Evolutionary conservation across 805 yeast genomes (phyloP), one percentile per base, ranked within the genome.

Genomic region (Blastobotrys parvus): DNA sequence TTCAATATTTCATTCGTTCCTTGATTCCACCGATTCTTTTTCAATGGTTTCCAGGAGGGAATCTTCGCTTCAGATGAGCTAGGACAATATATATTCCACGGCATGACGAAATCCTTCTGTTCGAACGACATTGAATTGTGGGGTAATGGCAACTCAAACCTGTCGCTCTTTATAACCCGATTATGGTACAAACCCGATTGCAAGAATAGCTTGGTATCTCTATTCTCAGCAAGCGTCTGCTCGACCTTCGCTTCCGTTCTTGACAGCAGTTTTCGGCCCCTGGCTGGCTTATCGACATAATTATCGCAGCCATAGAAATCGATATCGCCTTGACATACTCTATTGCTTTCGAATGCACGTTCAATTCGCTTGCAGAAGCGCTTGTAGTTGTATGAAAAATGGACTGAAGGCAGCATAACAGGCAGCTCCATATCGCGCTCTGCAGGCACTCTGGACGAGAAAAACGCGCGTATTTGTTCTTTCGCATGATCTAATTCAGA

Each of bases 81-180:
- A 3, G 70, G 70, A 45, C 64, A 57, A 43, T 56, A 66, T 2
- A 66, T 50, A 34, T 57, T 52, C 50, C 53, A 65, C 2, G 70
- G 70, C 18, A 66, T 32, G 35, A 51, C 52, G 61, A 66, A 45
- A 46, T 49, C 41, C 45, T 44, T 45, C 29, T 45, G 18, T 51
- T 38, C 22, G 21, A 51, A 6, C 11, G 30, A 15, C 20, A 36
- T 33, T 21, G 25, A 42, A 33, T 36, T 38, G 17, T 21, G 31
- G 3, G 48, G 47, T 18, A 47, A 19, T 10, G 46, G 39, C 27
- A 45, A 37, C 21, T 45, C 27, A 41, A 39, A 23, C 4, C 29
- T 25, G 10, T 25, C 11, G 7, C 11, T 11, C 7, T 8, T 11
- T 25, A 8, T 25, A 25, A 8, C 11, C 7, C 10, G 29, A 25